Base-by-base conservation (phyloP, 352 stramenopile genomes). In the Phytopythium oedochilum region DNA sequence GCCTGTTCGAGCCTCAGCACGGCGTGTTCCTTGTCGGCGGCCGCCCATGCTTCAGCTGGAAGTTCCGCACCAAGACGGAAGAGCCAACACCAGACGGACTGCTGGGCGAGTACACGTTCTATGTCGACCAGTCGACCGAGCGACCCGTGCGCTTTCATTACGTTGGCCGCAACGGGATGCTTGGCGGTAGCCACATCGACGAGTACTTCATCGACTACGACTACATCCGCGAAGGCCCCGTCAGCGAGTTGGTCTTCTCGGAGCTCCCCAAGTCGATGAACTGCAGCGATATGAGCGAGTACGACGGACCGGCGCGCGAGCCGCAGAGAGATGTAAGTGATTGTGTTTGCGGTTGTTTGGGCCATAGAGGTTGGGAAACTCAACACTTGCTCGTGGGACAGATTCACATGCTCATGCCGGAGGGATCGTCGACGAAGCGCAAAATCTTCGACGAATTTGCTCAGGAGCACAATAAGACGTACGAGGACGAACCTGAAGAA, bases 161-260 rank as follows among this genome's bases (percentile, higher is more conserved):
- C 52, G 60, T 94, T 0, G 88, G 88, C 12, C 86, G 89, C 60
- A 95, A 96, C 55, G 66, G 71, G 0, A 80, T 96, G 71, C 67
- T 96, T 14, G 84, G 86, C 23, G 86, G 83, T 5, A 94, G 83
- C 55, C 88, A 96, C 67, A 89, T 94, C 55, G 88, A 96, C 55
- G 85, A 96, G 67, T 96, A 96, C 66, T 93, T 77, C 53, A 54
- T 96, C 49, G 85, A 96, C 61, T 96, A 96, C 68, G 69, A 92
- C 52, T 94, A 92, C 63, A 68, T 96, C 20, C 83, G 84, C 36
- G 80, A 78, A 51, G 83, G 82, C 0, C 73, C 83, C 12, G 64
- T 92, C 28, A 60, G 83, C 31, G 63, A 74, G 52, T 62, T 86
- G 36, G 81, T 93, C 18, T 94, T 93, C 38, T 71, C 59, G 28